These are phyloP conservation scores for Martiniozyma abietophila DNA, from an alignment of 805 yeast genomes.

Conservation along the genomic window DNA sequence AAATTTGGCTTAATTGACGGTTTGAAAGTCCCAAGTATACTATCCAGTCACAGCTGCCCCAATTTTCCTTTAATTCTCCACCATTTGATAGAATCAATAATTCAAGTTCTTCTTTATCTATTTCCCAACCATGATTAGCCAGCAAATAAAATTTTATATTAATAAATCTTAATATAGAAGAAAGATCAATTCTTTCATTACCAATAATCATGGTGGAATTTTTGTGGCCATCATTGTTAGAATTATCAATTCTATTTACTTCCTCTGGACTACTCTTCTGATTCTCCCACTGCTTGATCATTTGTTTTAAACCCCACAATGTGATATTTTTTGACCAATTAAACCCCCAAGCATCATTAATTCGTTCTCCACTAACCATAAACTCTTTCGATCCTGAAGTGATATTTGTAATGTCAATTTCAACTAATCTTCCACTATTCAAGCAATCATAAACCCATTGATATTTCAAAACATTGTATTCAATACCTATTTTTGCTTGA, in stretches of 20 bases:
- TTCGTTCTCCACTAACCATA: conserved; percentile 20
- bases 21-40: conserved; percentile 2
- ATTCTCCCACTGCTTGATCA: conserved; percentile 1
- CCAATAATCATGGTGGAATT: not conserved
- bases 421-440: conserved; percentile 30
- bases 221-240: too few species aligned
- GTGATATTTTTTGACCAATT: conserved; percentile 33
- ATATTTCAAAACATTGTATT: conserved; percentile 53
- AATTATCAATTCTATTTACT: too few species aligned
- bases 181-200: not conserved
- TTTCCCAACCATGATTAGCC: not conserved
- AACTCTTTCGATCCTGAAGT: conserved; percentile 17
- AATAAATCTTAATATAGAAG: not conserved
- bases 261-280: too few species aligned
- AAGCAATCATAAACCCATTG: conserved; percentile 69
- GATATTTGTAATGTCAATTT: conserved; percentile 54
- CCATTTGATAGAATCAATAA: conserved; percentile 6
- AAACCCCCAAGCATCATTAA: conserved; percentile 56
- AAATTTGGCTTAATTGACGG: too few species aligned
- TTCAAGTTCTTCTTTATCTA: conserved; percentile 2
- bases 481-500: conserved; percentile 12
- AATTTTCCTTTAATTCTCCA: conserved; percentile 2
- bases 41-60: conserved; percentile 4
- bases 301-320: not conserved
- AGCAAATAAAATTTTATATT: conserved; percentile 2